phyloP scores from a whole-genome alignment of 108 stramenopile genomes.

The Skeletonema potamos region DNA sequence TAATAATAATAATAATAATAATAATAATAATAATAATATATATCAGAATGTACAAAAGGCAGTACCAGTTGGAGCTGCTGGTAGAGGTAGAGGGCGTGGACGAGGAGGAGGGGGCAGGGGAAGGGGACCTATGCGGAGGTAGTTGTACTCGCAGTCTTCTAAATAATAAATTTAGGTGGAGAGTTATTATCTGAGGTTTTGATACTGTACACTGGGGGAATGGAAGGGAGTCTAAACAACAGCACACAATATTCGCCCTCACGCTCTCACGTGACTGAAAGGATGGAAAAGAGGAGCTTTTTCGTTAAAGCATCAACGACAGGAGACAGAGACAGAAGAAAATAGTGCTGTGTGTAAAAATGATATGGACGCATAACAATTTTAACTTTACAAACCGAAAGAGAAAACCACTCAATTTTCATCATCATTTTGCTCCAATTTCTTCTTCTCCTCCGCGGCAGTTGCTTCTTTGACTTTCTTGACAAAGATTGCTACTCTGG shows the following conservation, averaged over 20 bases:
- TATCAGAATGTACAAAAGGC: slow-evolving; percentile 40
- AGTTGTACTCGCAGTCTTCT: not conserved
- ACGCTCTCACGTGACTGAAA: not conserved
- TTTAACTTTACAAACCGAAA: not conserved
- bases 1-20: too few relatives aligned
- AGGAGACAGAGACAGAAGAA: not conserved
- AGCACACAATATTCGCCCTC: not conserved
- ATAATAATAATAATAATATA: not conserved
- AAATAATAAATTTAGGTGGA: not conserved
- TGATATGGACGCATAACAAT: not conserved
- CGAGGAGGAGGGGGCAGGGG: slow-evolving; percentile 58
- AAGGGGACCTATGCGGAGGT: slow-evolving; percentile 5
- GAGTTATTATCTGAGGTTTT: too few relatives aligned
- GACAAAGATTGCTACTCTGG: slow-evolving; percentile 79
- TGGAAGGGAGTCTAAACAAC: not conserved
- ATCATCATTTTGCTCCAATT: not conserved
- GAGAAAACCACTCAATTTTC: not conserved
- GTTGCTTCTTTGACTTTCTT: slow-evolving; percentile 65
- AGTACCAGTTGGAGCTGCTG: slow-evolving; percentile 47
- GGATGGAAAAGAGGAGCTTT: not conserved
- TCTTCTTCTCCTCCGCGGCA: slow-evolving; percentile 11
- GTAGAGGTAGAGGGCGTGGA: slow-evolving; percentile 55
- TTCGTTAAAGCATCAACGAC: not conserved
- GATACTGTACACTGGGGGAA: not conserved
- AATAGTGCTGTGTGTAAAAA: not conserved